These are phyloP conservation scores for Paramecium sexaurelia DNA, from an alignment of 73 alveolate species.

Conservation along the genomic window DNA sequence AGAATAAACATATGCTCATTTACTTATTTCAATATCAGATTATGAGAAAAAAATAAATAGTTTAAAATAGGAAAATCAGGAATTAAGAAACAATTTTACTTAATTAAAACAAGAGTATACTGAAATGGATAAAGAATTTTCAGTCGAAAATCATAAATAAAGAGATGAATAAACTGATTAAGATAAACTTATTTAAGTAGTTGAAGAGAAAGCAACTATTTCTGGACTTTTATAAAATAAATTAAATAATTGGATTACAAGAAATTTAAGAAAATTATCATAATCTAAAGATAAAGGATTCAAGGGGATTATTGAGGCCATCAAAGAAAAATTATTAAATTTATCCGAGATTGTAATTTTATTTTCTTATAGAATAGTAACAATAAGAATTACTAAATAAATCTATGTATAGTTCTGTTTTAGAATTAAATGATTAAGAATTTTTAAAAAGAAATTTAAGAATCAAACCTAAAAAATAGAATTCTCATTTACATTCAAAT, in stretches of 20 bases:
- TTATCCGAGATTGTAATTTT: neutral
- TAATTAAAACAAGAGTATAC: constrained; percentile 33
- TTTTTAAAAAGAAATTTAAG: constrained; percentile 11
- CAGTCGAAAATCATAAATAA: constrained; percentile 8
- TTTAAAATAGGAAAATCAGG: constrained; percentile 45
- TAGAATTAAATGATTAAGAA: neutral
- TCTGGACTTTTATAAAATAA: neutral
- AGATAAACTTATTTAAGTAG: neutral
- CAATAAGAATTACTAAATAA: constrained; percentile 20
- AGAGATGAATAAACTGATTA: neutral
- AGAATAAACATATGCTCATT: constrained; percentile 62
- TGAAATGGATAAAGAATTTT: constrained; percentile 53
- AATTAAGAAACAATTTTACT: neutral
- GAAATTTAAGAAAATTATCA: neutral
- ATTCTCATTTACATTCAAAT: neutral
- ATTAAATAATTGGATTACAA: constrained; percentile 7
- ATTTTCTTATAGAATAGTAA: neutral
- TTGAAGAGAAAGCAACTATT: constrained; percentile 33
- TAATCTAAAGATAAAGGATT: constrained; percentile 6
- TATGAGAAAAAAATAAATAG: constrained; percentile 60
- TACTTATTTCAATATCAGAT: constrained; percentile 58
- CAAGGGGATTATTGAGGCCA: neutral
- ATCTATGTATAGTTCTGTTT: neutral
- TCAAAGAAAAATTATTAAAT: constrained; percentile 17
- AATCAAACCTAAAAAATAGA: neutral